These are phyloP conservation scores for Pythium brassicae DNA, from an alignment of 352 stramenopile genomes.

Conservation along the genomic window DNA sequence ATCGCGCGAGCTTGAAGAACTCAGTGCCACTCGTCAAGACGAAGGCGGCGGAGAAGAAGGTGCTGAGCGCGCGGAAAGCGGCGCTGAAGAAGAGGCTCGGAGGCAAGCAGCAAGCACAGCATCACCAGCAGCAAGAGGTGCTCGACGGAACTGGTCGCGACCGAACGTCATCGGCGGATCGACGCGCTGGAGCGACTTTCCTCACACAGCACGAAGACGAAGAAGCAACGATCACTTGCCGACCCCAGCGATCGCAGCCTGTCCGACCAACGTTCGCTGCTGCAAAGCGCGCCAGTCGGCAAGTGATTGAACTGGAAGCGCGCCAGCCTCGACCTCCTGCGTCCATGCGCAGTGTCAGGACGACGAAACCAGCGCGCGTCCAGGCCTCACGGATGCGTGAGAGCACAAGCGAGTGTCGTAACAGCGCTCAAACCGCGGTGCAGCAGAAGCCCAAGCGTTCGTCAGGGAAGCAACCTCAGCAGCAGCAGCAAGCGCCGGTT, in stretches of 20 bases:
- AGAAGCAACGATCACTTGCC: constrained; percentile 15
- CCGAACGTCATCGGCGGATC: neutral
- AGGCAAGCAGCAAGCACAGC: neutral
- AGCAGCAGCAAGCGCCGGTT: neutral
- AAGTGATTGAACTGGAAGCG: neutral
- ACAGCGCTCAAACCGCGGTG: no score
- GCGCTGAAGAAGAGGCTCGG: constrained; percentile 39
- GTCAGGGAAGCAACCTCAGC: neutral
- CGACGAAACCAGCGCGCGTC: neutral
- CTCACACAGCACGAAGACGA: constrained; percentile 41
- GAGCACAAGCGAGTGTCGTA: neutral
- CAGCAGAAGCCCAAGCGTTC: neutral
- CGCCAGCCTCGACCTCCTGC: constrained; percentile 4
- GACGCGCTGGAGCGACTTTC: constrained; percentile 19
- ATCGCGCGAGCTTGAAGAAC: neutral
- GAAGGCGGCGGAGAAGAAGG: constrained; percentile 2
- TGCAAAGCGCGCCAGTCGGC: neutral
- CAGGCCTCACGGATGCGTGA: neutral
- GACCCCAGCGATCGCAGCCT: neutral
- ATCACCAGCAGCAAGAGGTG: no score
- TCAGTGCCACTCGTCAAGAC: neutral
- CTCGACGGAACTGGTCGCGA: neutral
- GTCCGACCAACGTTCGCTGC: neutral
- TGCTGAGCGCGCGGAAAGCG: constrained; percentile 29
- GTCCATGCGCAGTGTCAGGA: constrained; percentile 3